phyloP scores from a whole-genome alignment of 805 yeast genomes.

The Maudiozyma turicensis region DNA sequence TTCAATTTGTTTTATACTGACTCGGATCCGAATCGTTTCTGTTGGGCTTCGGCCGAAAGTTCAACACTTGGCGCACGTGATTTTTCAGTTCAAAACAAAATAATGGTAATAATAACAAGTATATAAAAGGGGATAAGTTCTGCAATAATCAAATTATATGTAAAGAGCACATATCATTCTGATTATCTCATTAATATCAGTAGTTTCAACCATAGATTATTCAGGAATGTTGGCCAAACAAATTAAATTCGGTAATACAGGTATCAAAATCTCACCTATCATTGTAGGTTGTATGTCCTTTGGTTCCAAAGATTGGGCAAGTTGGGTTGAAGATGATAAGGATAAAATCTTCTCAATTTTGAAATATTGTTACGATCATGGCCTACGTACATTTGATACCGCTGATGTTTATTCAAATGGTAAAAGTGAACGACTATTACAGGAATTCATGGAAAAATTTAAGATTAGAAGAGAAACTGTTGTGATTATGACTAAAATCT shows the following conservation, averaged over 20 bases:
- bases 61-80: no score
- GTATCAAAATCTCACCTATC: conserved; percentile 39
- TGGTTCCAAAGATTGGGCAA: conserved; percentile 38
- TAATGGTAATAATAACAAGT: no score
- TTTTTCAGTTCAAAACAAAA: no score
- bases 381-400: conserved; percentile 29
- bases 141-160: no score
- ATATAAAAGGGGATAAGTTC: no score
- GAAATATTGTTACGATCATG: conserved; percentile 38
- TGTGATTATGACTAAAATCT: conserved; percentile 44
- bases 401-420: conserved; percentile 35
- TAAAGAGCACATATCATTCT: no score
- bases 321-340: conserved; percentile 40
- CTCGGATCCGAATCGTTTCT: no score
- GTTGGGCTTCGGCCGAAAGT: no score
- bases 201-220: no score
- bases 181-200: no score
- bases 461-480: conserved; percentile 44
- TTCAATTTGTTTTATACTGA: no score
- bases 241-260: conserved; percentile 34
- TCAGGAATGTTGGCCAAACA: conserved; percentile 4
- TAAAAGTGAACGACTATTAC: conserved; percentile 37
- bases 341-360: conserved; percentile 35
- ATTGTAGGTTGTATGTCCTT: conserved; percentile 48
- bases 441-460: conserved; percentile 44